A percentile compares a stretch with the other conserved stretches of the same genome.
Conservation (phyloP, 495 filamentous ascomycete genomes). For the Neurospora pannonica region DNA sequence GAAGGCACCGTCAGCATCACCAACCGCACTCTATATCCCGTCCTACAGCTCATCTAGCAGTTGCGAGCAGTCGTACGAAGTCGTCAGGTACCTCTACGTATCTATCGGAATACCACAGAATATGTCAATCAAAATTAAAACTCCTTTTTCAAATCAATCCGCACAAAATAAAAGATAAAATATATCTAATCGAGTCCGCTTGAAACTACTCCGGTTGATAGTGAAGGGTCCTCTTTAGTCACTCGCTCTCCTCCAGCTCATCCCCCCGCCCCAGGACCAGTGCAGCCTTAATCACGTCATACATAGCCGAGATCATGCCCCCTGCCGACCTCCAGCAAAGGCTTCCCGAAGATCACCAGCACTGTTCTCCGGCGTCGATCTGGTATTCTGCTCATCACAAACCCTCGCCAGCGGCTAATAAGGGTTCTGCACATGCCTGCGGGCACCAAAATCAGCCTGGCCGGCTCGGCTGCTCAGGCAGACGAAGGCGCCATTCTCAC, state of each 20-base stretch:
- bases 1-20: not conserved
- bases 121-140: not conserved
- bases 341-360: not conserved
- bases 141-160: not conserved
- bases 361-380: not conserved
- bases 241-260: not conserved
- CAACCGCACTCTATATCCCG: not conserved
- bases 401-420: not conserved
- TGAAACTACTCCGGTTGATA: not conserved
- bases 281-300: not conserved
- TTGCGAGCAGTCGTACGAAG: not conserved
- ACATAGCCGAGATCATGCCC: not conserved
- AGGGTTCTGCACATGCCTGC: not conserved
- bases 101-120: not conserved
- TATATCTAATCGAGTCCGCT: not conserved
- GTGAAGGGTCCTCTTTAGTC: not conserved
- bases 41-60: not conserved
- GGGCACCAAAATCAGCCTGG: not conserved
- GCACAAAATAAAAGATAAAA: not conserved
- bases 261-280: not conserved
- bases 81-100: not conserved
- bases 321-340: not conserved
- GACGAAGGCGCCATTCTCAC: not conserved
- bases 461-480: not conserved
- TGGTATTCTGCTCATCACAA: not conserved